phyloP scores from a whole-genome alignment of 805 yeast species.

The Wickerhamiella shivajii region DNA sequence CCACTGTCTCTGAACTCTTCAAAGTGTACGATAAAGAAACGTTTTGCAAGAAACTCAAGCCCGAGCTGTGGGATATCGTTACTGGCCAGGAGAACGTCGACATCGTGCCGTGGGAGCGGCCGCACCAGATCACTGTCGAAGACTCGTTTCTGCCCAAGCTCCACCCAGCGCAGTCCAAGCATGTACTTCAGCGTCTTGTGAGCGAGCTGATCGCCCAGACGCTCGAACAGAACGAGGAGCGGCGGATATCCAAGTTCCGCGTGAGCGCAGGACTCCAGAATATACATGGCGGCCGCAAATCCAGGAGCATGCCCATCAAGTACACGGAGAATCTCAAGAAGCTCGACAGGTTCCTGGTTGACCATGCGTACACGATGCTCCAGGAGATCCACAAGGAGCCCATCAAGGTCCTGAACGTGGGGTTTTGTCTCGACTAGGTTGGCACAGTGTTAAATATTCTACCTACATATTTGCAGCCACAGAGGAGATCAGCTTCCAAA shows the following conservation, averaged over 20 bases:
- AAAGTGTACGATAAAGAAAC: background rate
- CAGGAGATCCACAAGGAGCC: slow-evolving; percentile 1
- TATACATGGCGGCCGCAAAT: slow-evolving; percentile 7
- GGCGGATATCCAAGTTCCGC: slow-evolving; percentile 12
- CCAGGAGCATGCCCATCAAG: slow-evolving; percentile 8
- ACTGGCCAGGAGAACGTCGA: slow-evolving; percentile 10
- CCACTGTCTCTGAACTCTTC: slow-evolving; percentile 12
- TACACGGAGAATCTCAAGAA: background rate
- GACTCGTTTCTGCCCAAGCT: slow-evolving; percentile 16
- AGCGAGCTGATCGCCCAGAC: slow-evolving; percentile 17
- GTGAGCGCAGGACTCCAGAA: background rate
- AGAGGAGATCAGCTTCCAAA: too few relatives aligned
- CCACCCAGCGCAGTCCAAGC: slow-evolving; percentile 4
- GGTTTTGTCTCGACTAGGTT: background rate
- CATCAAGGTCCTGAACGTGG: slow-evolving; percentile 6
- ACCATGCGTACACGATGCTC: slow-evolving; percentile 1
- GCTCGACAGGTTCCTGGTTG: slow-evolving; percentile 1
- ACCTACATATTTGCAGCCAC: too few relatives aligned
- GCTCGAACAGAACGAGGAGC: slow-evolving; percentile 17
- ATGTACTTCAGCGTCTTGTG: slow-evolving; percentile 11
- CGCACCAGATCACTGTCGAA: slow-evolving; percentile 21
- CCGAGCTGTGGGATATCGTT: slow-evolving; percentile 10
- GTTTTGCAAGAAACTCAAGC: slow-evolving; percentile 2
- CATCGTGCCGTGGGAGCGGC: slow-evolving; percentile 11
- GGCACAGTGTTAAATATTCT: background rate